Base-by-base conservation (phyloP, 2,329 filamentous ascomycete species). In the Colletotrichum endophyticum region DNA sequence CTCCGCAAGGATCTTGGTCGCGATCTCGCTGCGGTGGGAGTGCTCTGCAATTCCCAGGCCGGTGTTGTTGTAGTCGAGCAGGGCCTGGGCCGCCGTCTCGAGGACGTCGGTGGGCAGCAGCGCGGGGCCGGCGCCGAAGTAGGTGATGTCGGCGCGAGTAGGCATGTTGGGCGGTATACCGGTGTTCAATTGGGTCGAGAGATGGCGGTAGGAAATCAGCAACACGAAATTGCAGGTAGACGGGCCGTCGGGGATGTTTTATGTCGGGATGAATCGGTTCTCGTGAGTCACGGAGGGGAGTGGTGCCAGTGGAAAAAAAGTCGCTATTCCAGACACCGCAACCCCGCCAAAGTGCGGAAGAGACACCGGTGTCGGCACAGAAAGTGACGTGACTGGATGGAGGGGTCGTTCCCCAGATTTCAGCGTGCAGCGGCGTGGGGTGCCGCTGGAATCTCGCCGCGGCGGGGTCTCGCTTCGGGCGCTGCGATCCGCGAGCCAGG, bases 121-220 rank as follows among this genome's bases (percentile, higher is more conserved):
- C n/a, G 96, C 96, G 66, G 96, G 96, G 78, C 96, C 96, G 70
- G 96, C 96, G 77, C 96, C 96, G 81, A 98, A 98, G 86, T 98
- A 97, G 79, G 93, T 91, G 83, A 97, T 91, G 78, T 96, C 93
- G 80, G 92, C 89, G 85, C 95, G 90, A 78, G 91, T 88, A 81
- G 94, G 93, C 95, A 96, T 95, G 56, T 22, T 67, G 70, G 62
- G 68, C 66, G 61, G 44, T 49, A 53, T 59, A 7, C 27, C 13
- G 32, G 16, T 59, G 56, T n/a, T 53, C 32, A 56, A 68, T 63
- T 69, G 61, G 66, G 34, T 28, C 27, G n/a, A 36, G 61, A 56
- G 13, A n/a, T 22, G 25, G 28, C 19, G 13, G 22, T 59, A 32
- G 16, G 27, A 9, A 34, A 39, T 64, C 32, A 15, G 30, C 49